phyloP scores from a whole-genome alignment of 2,329 filamentous ascomycete species.

The Colletotrichum acutatum region DNA sequence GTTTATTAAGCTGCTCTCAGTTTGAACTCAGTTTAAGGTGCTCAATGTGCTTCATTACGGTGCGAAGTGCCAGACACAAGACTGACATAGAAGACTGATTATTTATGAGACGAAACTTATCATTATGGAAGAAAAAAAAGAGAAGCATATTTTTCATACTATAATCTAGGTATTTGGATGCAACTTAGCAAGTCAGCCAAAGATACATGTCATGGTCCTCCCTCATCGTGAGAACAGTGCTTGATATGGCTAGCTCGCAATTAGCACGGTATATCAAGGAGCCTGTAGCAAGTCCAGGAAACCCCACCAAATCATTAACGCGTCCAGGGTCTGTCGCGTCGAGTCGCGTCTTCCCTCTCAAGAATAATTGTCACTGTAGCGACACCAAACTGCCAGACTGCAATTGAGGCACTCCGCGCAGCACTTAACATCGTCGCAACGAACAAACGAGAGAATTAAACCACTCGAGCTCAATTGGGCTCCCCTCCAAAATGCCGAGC shows the following conservation, averaged over 20 bases:
- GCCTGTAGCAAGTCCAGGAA: not conserved
- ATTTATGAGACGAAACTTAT: too few relatives aligned
- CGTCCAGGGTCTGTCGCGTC: conserved; percentile 27
- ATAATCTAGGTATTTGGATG: not conserved
- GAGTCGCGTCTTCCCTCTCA: conserved; percentile 17
- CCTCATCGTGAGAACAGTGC: conserved; percentile 16
- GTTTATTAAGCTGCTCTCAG: not conserved
- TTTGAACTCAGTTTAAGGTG: not conserved
- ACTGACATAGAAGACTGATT: fast-evolving
- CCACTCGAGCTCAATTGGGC: not conserved
- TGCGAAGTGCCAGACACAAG: not conserved
- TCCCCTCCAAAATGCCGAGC: conserved; percentile 59
- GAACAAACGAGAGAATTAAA: not conserved
- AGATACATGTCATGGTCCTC: not conserved
- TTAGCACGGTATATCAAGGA: not conserved
- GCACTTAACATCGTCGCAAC: not conserved
- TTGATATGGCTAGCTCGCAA: fast-evolving
- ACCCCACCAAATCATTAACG: conserved; percentile 28
- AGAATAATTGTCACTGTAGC: conserved; percentile 24
- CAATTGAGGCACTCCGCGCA: not conserved
- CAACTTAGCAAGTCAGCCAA: not conserved
- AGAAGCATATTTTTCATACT: not conserved
- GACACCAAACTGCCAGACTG: not conserved
- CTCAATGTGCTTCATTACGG: not conserved
- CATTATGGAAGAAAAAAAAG: too few relatives aligned